These are phyloP conservation scores for Fusarium foetens DNA, from an alignment of 2,329 filamentous ascomycete genomes.

Conservation along the genomic window DNA sequence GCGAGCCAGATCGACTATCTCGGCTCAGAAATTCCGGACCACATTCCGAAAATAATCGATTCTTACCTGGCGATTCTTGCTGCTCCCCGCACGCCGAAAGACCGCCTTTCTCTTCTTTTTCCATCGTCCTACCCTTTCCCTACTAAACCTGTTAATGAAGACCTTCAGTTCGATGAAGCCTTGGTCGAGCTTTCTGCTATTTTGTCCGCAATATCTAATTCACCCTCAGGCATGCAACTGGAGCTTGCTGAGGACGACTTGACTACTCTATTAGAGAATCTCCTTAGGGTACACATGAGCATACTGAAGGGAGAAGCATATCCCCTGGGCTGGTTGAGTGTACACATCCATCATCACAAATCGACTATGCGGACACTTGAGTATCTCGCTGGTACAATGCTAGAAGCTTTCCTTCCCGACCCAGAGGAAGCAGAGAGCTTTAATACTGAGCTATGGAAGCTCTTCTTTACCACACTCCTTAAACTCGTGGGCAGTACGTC, in stretches of 20 bases:
- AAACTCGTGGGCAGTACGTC: constrained; percentile 90
- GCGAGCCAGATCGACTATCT: constrained; percentile 85
- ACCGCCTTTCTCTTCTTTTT: constrained; percentile 86
- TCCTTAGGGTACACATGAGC: constrained; percentile 86
- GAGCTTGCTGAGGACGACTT: constrained; percentile 80
- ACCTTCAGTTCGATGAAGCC: constrained; percentile 79
- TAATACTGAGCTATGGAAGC: constrained; percentile 92
- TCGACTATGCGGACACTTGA: constrained; percentile 88
- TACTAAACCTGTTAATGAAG: constrained; percentile 71
- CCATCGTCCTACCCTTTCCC: constrained; percentile 92
- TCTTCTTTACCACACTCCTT: constrained; percentile 89
- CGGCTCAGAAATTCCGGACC: constrained; percentile 83
- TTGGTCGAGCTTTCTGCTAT: constrained; percentile 90
- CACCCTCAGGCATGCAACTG: constrained; percentile 75
- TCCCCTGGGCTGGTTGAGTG: constrained; percentile 87
- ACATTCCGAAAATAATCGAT: constrained; percentile 89
- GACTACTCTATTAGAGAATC: constrained; percentile 78
- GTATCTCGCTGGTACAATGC: constrained; percentile 80
- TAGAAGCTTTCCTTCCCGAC: constrained; percentile 85
- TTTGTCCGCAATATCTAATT: constrained; percentile 82
- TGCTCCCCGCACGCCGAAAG: constrained; percentile 62
- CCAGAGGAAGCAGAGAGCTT: constrained; percentile 93
- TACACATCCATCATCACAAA: constrained; percentile 92
- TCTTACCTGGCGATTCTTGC: constrained; percentile 84
- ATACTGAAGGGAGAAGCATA: constrained; percentile 91